These are phyloP conservation scores for Dictyophora rubrovolvata DNA, from an alignment of 768 basidiomycete genomes.

Conservation along the genomic window DNA sequence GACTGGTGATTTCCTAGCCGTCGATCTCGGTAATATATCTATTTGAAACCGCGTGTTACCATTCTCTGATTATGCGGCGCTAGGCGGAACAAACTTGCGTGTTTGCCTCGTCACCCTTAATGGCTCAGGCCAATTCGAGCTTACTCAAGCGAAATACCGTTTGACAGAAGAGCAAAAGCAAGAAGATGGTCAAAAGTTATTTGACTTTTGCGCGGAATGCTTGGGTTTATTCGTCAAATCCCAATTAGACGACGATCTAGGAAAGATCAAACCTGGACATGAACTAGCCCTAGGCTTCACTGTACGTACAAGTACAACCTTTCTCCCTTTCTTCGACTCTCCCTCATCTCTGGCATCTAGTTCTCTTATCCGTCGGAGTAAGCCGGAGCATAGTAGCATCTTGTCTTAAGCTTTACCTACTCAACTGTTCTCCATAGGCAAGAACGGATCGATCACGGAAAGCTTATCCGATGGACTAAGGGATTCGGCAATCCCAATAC, in stretches of 20 bases:
- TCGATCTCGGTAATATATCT: conserved; percentile 59
- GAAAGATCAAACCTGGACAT: conserved; percentile 28
- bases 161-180: conserved; percentile 97
- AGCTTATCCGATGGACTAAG: conserved; percentile 98
- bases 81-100: conserved; percentile 94
- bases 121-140: conserved; percentile 93
- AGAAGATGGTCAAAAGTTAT: conserved; percentile 88
- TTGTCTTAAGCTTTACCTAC: neutral
- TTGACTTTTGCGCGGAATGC: conserved; percentile 96
- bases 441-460: conserved; percentile 85
- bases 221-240: conserved; percentile 80
- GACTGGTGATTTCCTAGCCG: conserved; percentile 78
- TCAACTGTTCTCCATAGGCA: conserved; percentile 42
- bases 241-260: conserved; percentile 45
- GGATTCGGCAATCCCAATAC: conserved; percentile 89
- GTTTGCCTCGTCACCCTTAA: conserved; percentile 91
- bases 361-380: conserved; percentile 95
- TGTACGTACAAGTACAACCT: conserved; percentile 36
- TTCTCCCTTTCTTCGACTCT: conserved; percentile 3
- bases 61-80: neutral
- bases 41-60: neutral
- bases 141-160: conserved; percentile 95
- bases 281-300: conserved; percentile 85
- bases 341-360: conserved; percentile 24
- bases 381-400: conserved; percentile 23